Evolutionary conservation across 495 filamentous ascomycete genomes (phyloP), one percentile per base, ranked within the genome.

Genomic region (Platismatia glauca): DNA sequence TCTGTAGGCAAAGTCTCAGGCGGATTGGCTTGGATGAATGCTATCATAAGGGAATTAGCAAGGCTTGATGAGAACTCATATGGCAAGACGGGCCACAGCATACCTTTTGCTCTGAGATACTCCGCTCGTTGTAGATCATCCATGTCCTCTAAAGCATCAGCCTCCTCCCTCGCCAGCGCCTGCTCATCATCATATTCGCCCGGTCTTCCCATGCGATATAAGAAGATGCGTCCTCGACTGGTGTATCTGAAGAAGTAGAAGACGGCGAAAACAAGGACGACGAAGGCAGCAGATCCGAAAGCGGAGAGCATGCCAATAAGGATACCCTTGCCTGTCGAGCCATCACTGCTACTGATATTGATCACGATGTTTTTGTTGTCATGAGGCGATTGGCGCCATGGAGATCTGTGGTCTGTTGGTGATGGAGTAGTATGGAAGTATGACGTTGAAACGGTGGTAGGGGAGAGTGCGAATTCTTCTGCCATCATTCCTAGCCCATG

Each of bases 171-270:
- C 64, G 83, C 81, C 74, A 92, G 95, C 34, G 89, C 87, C 73
- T 97, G 91, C 73, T 97, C 94, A 77, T 98, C 94, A 74, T 98
- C 94, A 77, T 88, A 98, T 75, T 97, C 94, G 64, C 94, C 94
- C 2, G 94, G 93, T 60, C 95, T 82, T 46, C 90, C 92, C 71
- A 98, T 89, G 65, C 91, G 86, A 77, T 97, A 93, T 64, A 98
- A 81, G 62, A 97, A 84, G 66, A 98, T 98, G 62, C 94, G 83
- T 35, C 94, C 94, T 58, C 86, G 85, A 58, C 80, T 82, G 52
- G 94, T 97, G 76, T 95, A 93, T 73, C 86, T 82, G 75, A 97
- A 94, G 77, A 96, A 96, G 75, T 96, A 96, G 70, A 97, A 86
- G 70, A 93, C 77, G 57, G 87, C 83, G 65, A 96, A 86, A 56